Evolutionary conservation across 2,329 filamentous ascomycete species (phyloP), one percentile per base, ranked within the genome.

Genomic region (Alternaria longipes): DNA sequence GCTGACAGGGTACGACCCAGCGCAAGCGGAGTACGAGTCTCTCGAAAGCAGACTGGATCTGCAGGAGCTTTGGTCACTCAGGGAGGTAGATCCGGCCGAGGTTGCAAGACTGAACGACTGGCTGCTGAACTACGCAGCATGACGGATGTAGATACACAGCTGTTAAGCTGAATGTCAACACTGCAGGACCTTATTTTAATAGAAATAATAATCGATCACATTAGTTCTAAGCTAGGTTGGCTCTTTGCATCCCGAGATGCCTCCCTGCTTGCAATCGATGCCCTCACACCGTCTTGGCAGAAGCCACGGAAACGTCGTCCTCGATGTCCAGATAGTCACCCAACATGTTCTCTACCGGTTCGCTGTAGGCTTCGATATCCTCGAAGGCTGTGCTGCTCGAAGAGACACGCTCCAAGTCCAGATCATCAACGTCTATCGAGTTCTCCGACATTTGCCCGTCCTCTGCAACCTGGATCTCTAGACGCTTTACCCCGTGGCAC

Each of bases 351-450:
- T 18, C 46, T 8, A 47, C 16, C 3, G 22, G 30, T 56, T 42
- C 12, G n/a, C 36, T 24, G 18, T 64, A 64, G 3, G 38, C 30
- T 28, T 57, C 30, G 8, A 61, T 59, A 24, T 64, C 38, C 41
- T 61, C 34, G 34, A 61, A 64, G 14, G 53, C 20, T 30, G 49
- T 63, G 20, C 47, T 36, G 16, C 9, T 45, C 5, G 52, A 57
- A 5, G 41, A 56, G 36, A 22, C 20, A 44, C 18, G 12, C 18
- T 57, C 54, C 4, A 45, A 30, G 9, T 52, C 38, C n/a, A 46
- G 22, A 52, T 56, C 11, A 53, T 54, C 6, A 60, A 8, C 18
- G 38, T 51, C 41, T 5, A 60, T 20, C 12, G 8, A 44, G 11
- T 57, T 20, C 20, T 12, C 32, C 9, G 28, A 50, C n/a, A 32